phyloP scores from a whole-genome alignment of 768 basidiomycete genomes.

The Trichaptum fuscoviolaceum region DNA sequence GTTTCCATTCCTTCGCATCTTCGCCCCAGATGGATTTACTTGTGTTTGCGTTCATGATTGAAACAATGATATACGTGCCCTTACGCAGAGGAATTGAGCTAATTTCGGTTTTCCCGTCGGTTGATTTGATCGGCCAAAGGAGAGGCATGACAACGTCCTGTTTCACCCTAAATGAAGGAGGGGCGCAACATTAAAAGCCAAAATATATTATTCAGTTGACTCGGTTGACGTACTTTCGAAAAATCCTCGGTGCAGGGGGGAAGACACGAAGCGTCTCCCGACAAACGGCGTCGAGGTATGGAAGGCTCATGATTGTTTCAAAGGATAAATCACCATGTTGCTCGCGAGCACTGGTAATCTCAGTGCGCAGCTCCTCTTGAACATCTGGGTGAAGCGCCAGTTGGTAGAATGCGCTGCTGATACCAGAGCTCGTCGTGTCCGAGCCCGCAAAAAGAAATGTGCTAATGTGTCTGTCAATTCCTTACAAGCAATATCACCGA shows the following conservation, averaged over 20 bases:
- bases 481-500: not conserved
- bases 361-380: conserved; percentile 20
- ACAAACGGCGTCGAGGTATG: conserved; percentile 4
- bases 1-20: conserved; percentile 4
- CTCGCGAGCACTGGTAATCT: conserved; percentile 15
- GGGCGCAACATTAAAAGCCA: not conserved
- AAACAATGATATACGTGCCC: conserved; percentile 16
- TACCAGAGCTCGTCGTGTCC: conserved; percentile 20
- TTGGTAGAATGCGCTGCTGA: conserved; percentile 18
- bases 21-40: conserved; percentile 2
- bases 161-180: conserved; percentile 2
- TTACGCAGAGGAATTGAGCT: conserved; percentile 15
- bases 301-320: not conserved
- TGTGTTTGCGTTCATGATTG: conserved; percentile 14
- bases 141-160: conserved; percentile 14
- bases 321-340: conserved; percentile 6
- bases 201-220: not conserved
- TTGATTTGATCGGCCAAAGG: conserved; percentile 12
- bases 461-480: conserved; percentile 7
- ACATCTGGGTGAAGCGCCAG: conserved; percentile 19
- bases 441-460: conserved; percentile 22
- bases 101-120: conserved; percentile 13
- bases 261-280: conserved; percentile 1
- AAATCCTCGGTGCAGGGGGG: not conserved
- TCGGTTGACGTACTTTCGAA: not conserved